Evolutionary conservation across 176 grass and related monocot genomes (phyloP).

Genomic region (Carex kokanica): DNA sequence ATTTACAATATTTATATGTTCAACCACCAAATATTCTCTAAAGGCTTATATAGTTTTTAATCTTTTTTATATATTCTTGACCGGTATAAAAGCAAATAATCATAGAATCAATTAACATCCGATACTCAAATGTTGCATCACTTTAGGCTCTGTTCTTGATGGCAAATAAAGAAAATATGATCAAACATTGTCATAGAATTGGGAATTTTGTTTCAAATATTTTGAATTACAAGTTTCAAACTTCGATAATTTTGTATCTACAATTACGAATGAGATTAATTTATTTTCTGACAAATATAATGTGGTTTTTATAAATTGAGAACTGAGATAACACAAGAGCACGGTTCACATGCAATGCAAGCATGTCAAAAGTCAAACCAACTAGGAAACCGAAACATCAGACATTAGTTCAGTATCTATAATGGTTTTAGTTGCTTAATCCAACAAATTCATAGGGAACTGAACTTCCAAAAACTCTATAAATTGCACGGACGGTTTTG

Average conservation of each 20-base stretch:
- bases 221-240: neutral
- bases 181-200: too few relatives aligned
- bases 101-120: too few relatives aligned
- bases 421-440: neutral
- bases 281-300: neutral
- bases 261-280: neutral
- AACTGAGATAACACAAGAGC: neutral
- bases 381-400: neutral
- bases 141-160: too few relatives aligned
- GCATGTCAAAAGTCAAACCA: neutral
- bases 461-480: neutral
- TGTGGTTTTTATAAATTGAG: neutral
- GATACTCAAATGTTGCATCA: too few relatives aligned
- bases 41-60: too few relatives aligned
- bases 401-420: neutral
- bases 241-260: neutral
- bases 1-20: too few relatives aligned
- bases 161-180: too few relatives aligned
- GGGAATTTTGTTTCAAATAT: too few relatives aligned
- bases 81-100: too few relatives aligned
- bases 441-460: neutral
- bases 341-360: neutral
- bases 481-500: slow-evolving; percentile 19
- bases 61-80: too few relatives aligned
- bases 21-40: too few relatives aligned